Base-by-base conservation (phyloP, 176 grass and related monocot species). In the Leersia perrieri region DNA sequence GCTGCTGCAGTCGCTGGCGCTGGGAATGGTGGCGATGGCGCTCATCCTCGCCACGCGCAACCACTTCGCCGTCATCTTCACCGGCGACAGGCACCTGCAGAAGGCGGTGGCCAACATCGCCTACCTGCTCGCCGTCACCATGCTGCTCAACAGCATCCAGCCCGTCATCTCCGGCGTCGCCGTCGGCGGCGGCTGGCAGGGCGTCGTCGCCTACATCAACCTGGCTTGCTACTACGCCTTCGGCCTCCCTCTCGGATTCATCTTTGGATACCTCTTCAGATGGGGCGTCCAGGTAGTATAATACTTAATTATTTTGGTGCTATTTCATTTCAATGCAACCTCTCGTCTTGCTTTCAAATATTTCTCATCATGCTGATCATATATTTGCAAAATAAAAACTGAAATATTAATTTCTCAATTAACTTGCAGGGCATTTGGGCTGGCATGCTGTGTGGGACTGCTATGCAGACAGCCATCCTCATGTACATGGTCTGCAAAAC, bases 101-200 rank as follows among this genome's bases (percentile, higher is more conserved):
- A 79, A 86, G 68, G 89, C 91, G 22, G 94, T 97, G 4, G 80
- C 85, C 8, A 22, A 65, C 29, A 84, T 92, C 33, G 87, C 89
- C 27, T 44, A 87, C 85, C 80, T 94, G 36, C 85, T 97, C 7
- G 76, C 91, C 16, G 85, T 97, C 29, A 94, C 94, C 75, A 97
- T 97, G 91, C 82, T 94, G 58, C 89, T 97, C 71, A 97, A 94
- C 72, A 97, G 94, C 83, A 73, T 97, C 27, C 94, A 97, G 60
- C 92, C 94, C 3, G 94, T 97, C 9, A 94, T 97, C 29, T 94
- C 94, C 11, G 94, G 94, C 57, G 89, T 97, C 3, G 89, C 94
- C 9, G 73, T 97, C 10, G 94, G 94, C 55, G 87, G 91, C 3
- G 92, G 94, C 0, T 97, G 94, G 94, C 94, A 97, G 66, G 89